A percentile compares a stretch with the other conserved stretches of the same genome.
These are phyloP conservation scores for Strobilomyces dryophilus DNA, from an alignment of 768 basidiomycete genomes.

Conservation along the genomic window DNA sequence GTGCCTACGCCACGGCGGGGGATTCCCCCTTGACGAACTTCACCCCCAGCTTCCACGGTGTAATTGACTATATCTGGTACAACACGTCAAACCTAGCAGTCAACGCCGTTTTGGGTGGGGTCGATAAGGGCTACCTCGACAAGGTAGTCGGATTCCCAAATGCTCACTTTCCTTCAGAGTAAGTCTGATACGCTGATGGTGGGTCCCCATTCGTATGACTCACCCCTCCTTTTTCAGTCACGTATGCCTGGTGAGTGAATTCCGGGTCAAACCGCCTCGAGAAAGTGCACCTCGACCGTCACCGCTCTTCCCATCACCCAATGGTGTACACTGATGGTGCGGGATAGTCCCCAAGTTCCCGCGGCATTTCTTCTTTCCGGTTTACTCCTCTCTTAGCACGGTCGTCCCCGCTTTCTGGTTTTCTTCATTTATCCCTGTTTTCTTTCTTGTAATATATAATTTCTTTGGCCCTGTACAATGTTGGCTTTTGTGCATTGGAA, in stretches of 20 bases:
- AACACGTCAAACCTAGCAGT: constrained; percentile 67
- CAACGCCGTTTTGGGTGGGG: constrained; percentile 82
- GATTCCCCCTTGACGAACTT: constrained; percentile 82
- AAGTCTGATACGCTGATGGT: constrained; percentile 34
- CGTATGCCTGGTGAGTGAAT: constrained; percentile 65
- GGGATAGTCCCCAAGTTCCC: constrained; percentile 4
- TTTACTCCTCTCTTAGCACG: not conserved
- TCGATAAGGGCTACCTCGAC: constrained; percentile 79
- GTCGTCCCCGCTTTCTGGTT: constrained; percentile 10
- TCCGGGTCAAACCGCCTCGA: constrained; percentile 74
- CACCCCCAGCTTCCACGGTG: constrained; percentile 81
- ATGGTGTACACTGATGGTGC: constrained; percentile 30
- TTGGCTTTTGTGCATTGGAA: constrained; percentile 21
- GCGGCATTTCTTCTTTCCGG: not conserved
- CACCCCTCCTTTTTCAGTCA: constrained; percentile 46
- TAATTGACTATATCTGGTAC: constrained; percentile 95
- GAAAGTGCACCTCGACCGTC: constrained; percentile 37
- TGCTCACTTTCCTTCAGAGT: constrained; percentile 96
- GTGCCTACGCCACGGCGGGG: constrained; percentile 64
- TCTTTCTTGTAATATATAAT: constrained; percentile 23
- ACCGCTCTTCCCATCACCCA: constrained; percentile 38
- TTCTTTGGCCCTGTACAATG: constrained; percentile 25
- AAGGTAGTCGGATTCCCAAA: constrained; percentile 97
- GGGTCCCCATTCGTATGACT: constrained; percentile 1
- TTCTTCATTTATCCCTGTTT: constrained; percentile 23